Evolutionary conservation across 345 rosid genomes (phyloP).

Genomic region (Eucalyptus microcorys): DNA sequence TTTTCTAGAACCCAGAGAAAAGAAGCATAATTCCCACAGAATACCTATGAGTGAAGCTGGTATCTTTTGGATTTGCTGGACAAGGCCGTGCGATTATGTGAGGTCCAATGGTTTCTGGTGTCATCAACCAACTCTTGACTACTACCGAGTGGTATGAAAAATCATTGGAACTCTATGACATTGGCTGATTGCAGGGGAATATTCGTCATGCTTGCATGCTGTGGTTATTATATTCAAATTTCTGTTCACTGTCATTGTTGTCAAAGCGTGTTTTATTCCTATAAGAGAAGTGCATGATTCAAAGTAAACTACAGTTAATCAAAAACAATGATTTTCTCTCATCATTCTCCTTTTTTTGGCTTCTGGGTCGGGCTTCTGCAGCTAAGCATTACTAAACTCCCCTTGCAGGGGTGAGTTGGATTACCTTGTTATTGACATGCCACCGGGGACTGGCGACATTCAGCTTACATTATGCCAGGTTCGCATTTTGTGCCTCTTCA

Average conservation of each 20-base stretch:
- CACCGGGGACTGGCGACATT: constrained; percentile 97
- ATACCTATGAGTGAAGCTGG: constrained; percentile 85
- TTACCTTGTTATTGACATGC: constrained; percentile 96
- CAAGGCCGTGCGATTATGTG: constrained; percentile 96
- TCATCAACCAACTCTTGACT: constrained; percentile 83
- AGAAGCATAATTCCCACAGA: constrained; percentile 82
- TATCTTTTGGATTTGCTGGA: constrained; percentile 92
- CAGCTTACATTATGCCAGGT: constrained; percentile 97
- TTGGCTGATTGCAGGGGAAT: neutral
- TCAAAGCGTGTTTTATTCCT: neutral
- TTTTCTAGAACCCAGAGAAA: constrained; percentile 72
- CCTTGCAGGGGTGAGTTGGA: constrained; percentile 87
- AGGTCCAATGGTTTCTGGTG: constrained; percentile 99
- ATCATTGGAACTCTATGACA: no score
- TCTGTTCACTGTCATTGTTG: neutral
- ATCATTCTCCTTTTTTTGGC: neutral
- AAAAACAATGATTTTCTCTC: neutral
- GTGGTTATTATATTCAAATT: neutral
- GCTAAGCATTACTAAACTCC: neutral
- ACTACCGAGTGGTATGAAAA: constrained; percentile 73
- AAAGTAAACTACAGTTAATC: neutral
- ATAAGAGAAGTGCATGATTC: neutral
- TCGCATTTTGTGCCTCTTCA: neutral
- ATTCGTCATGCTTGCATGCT: neutral
- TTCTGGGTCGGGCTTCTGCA: neutral